Evolutionary conservation across 129 eudicot genomes (phyloP), one percentile per base, ranked within the genome.

Genomic region (Tanacetum coccineum): DNA sequence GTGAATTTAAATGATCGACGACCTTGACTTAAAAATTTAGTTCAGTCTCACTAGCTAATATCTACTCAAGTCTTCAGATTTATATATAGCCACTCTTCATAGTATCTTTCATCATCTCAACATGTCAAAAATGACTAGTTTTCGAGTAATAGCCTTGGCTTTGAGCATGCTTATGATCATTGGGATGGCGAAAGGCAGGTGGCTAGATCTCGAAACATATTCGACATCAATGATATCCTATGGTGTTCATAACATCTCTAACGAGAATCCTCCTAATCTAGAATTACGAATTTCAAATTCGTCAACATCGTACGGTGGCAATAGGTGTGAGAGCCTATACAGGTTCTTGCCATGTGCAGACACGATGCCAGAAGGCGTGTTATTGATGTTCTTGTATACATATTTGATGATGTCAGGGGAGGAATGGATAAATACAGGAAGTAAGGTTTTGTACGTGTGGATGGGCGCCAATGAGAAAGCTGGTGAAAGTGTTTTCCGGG

Each of bases 331-430:
- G 6, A 52, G 62, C 50, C 36, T 67, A 6, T 67, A 67, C 5
- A 50, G 72, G 4, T 52, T 36, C 42, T 36, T 36, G 7, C 42
- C 42, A 36, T 36, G 42, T 36, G 42, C 42, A 36, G 42, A 36
- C 50, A 67, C 72, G 13, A 53, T 67, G 62, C 14, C 47, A 1
- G 72, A 67, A 67, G 62, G 72, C 20, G 72, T 53, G 51, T 53
- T 67, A 39, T 4, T 67, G 62, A 67, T 67, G 62, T 19, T 67
- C 55, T 4, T 67, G 72, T 67, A 67, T 67, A 67, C 32, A 13
- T 53, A 53, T 67, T 32, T 53, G 62, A 52, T 67, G 62, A 52
- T 52, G 62, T 13, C 51, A 20, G 72, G 72, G 20, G 62, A 67
- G 13, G 72, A 52, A 18, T 67, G 62, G 62, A 53, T 67, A 12